Percentiles rank a stretch among this genome's conserved stretches.
Conservation (phyloP, 148 eudicot genomes). For the Cornus suecica region DNA sequence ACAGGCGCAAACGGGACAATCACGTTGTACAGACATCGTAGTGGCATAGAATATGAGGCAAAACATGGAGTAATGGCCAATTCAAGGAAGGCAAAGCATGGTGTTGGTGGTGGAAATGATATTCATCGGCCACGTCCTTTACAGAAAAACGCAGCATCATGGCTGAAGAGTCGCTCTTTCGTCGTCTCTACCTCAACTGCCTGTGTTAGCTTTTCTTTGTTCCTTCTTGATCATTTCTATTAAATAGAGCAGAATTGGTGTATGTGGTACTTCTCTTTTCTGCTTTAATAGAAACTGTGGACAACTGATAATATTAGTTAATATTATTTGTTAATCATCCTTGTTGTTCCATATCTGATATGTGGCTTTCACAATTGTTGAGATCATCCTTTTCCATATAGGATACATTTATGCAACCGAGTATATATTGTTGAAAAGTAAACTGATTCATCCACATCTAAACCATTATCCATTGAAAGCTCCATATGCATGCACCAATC, state of each 20-base stretch:
- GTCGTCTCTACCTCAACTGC: neutral
- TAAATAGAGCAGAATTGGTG: neutral
- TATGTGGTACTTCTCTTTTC: too few relatives aligned
- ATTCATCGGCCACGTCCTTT: neutral
- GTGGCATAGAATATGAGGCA: neutral
- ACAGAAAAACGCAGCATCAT: constrained; percentile 2
- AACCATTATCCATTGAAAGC: too few relatives aligned
- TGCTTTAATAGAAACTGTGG: too few relatives aligned
- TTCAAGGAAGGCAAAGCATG: constrained; percentile 3
- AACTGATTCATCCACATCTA: too few relatives aligned
- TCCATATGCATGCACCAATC: too few relatives aligned
- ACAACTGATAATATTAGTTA: too few relatives aligned
- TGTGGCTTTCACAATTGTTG: too few relatives aligned
- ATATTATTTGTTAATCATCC: too few relatives aligned
- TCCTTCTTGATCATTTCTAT: neutral
- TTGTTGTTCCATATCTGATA: too few relatives aligned
- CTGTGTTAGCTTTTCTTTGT: neutral
- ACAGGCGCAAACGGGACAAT: constrained; percentile 1
- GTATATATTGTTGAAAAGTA: too few relatives aligned
- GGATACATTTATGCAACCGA: too few relatives aligned
- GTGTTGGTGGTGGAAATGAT: constrained; percentile 27
- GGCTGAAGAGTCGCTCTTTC: neutral
- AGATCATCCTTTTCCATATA: too few relatives aligned
- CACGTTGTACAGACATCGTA: neutral
- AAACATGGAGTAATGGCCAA: neutral